Evolutionary conservation across 768 basidiomycete species (phyloP).

Genomic region (Lactarius deliciosus): DNA sequence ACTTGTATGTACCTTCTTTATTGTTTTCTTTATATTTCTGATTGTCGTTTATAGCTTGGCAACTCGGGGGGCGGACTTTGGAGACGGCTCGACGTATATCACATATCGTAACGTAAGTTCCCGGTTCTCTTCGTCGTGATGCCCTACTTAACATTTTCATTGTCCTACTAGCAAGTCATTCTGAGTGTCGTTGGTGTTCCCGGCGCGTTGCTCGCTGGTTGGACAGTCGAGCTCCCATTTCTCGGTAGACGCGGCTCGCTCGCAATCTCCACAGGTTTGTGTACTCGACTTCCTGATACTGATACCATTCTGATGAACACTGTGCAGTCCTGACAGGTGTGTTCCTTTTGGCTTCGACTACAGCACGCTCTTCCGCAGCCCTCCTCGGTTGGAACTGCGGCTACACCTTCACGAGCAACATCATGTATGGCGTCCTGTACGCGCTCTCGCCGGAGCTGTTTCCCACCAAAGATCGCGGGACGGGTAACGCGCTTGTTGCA

Average conservation of each 20-base stretch:
- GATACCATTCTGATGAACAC: background rate
- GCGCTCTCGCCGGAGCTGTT: conserved; percentile 51
- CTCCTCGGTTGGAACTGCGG: conserved; percentile 60
- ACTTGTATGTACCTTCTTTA: conserved; percentile 42
- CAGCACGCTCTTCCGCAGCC: conserved; percentile 50
- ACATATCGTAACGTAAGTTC: conserved; percentile 67
- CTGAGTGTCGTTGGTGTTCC: conserved; percentile 57
- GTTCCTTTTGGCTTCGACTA: conserved; percentile 58
- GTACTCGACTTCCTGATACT: conserved; percentile 19
- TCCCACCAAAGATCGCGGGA: conserved; percentile 54
- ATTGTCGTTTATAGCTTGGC: conserved; percentile 45
- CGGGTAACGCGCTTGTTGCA: conserved; percentile 54
- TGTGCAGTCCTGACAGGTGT: conserved; percentile 51
- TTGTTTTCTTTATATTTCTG: background rate
- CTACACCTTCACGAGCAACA: conserved; percentile 55
- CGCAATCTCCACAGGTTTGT: conserved; percentile 45
- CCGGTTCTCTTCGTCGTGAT: background rate
- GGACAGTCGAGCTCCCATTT: conserved; percentile 49
- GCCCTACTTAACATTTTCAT: background rate
- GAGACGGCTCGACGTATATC: conserved; percentile 65
- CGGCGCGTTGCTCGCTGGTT: conserved; percentile 55
- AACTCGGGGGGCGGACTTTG: conserved; percentile 66
- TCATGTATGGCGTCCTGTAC: conserved; percentile 53
- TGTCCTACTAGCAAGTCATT: conserved; percentile 47
- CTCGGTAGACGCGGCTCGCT: conserved; percentile 57